Evolutionary conservation across 129 eudicot species (phyloP).

Genomic region (Helianthus tuberosus): DNA sequence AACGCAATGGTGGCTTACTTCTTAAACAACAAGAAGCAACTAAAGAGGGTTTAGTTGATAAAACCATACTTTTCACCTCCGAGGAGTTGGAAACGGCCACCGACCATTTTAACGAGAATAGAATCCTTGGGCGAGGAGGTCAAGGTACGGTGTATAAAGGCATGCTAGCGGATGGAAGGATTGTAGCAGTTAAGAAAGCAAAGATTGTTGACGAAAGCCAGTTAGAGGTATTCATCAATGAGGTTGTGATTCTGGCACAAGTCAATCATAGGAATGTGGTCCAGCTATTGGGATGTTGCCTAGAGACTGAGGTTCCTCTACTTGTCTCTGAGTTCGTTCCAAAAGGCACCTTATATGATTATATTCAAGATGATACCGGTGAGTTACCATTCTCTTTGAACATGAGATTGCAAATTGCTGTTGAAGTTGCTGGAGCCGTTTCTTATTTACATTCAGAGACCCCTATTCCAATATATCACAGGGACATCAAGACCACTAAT

Average conservation of each 20-base stretch:
- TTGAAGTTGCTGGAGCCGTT: neutral
- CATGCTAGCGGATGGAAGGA: slow-evolving; percentile 10
- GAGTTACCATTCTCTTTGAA: slow-evolving; percentile 6
- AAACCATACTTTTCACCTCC: slow-evolving; percentile 16
- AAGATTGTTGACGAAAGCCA: slow-evolving; percentile 11
- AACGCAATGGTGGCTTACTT: slow-evolving; percentile 15
- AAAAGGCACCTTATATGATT: slow-evolving; percentile 18
- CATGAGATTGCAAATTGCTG: slow-evolving; percentile 12
- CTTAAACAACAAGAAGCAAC: slow-evolving; percentile 15
- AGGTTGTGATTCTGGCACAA: slow-evolving; percentile 12
- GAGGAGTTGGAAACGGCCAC: slow-evolving; percentile 11
- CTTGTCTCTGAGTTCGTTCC: slow-evolving; percentile 16
- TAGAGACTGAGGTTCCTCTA: slow-evolving; percentile 14
- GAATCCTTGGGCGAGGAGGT: slow-evolving; percentile 12
- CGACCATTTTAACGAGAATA: slow-evolving; percentile 10
- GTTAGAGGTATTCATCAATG: slow-evolving; percentile 6
- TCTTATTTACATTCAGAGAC: neutral
- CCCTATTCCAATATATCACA: slow-evolving; percentile 11
- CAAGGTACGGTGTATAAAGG: slow-evolving; percentile 21
- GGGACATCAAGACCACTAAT: slow-evolving; percentile 17
- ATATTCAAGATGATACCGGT: neutral
- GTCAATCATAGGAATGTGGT: slow-evolving; percentile 16
- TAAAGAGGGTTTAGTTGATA: neutral
- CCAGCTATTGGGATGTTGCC: slow-evolving; percentile 4
- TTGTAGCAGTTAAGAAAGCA: slow-evolving; percentile 6